Conservation (phyloP, 2,329 filamentous ascomycete genomes). For the Endoconidiophora laricicola region DNA sequence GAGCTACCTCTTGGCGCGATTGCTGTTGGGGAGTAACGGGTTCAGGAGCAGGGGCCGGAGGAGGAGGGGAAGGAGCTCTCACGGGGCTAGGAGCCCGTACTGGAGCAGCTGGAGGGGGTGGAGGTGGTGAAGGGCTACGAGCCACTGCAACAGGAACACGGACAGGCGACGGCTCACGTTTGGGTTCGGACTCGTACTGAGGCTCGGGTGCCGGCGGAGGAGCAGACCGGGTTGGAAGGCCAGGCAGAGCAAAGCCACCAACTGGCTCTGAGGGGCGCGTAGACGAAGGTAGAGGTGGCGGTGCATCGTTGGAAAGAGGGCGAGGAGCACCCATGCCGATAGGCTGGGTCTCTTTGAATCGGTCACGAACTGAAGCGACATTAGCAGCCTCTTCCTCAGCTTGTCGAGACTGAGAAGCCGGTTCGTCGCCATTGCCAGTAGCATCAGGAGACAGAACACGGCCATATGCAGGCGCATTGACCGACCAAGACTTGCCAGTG, state of each 20-base stretch:
- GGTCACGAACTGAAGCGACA: conserved; percentile 61
- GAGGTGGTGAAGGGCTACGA: conserved; percentile 32
- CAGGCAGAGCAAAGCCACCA: conserved; percentile 63
- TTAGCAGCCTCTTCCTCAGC: conserved; percentile 41
- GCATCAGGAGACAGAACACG: conserved; percentile 45
- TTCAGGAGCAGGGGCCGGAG: conserved; percentile 11
- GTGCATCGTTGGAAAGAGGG: conserved; percentile 26
- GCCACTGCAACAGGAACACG: conserved; percentile 74
- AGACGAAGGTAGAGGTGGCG: conserved; percentile 20
- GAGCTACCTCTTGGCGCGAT: conserved; percentile 2
- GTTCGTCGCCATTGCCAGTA: conserved; percentile 34
- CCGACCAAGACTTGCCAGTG: conserved; percentile 75
- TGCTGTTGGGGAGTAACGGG: conserved; percentile 8
- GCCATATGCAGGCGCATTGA: conserved; percentile 54
- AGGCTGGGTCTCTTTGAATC: conserved; percentile 61
- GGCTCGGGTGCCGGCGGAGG: conserved; percentile 36
- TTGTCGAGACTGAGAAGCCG: conserved; percentile 23
- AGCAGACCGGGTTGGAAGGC: conserved; percentile 47
- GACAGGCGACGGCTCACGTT: conserved; percentile 55
- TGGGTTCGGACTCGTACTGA: conserved; percentile 38
- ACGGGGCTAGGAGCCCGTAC: conserved; percentile 21
- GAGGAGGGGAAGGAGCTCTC: conserved; percentile 11
- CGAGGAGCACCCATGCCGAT: conserved; percentile 36
- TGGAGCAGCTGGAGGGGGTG: conserved; percentile 16
- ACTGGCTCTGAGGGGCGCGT: conserved; percentile 48